Evolutionary conservation across 2,329 filamentous ascomycete species (phyloP), one percentile per base, ranked within the genome.

Genomic region (Phialophora verrucosa): DNA sequence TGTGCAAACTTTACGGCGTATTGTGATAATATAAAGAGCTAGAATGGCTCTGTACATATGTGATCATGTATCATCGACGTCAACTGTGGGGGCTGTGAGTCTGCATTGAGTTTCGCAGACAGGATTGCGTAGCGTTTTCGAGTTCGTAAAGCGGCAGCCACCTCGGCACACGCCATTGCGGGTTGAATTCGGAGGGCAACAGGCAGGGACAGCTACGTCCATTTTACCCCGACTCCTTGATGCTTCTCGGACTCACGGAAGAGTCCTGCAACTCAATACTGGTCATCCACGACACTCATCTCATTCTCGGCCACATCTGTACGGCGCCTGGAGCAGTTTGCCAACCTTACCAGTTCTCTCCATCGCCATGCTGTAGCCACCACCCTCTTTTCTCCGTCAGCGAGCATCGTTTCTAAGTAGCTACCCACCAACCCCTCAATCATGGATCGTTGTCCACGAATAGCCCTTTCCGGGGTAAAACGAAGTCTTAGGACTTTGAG

Each of bases 401-500:
- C 29, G 29, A 57, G 32, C n/a, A 32, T 3, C 17, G 27, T 65
- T 50, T 51, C 44, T 47, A 6, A 25, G 1, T 51, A 23, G 42
- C 35, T 59, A 29, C 51, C 31, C 31, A 31, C 29, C 35, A 29
- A 42, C 27, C 54, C 54, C 57, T 44, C 62, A 27, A 62, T 23
- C 56, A 70, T 70, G 68, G 64, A 64, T 61, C 63, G 63, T 54
- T 57, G 53, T 31, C 60, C 65, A 23, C 65, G 55, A 44, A 57
- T 53, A 32, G 61, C 32, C 60, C 47, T 68, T 11, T 32, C 14
- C 12, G 57, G 60, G 42, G 35, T 64, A 11, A 31, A 53, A 38
- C 64, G 56, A 57, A 53, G 44, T 53, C 58, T 67, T 27, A n/a
- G 3, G 31, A 31, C 49, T 29, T 42, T 51, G 11, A 58, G 61